Percentiles rank a stretch among this genome's conserved stretches.
Conservation (phyloP, 352 stramenopile species). For the Globisporangium acanthophoron region DNA sequence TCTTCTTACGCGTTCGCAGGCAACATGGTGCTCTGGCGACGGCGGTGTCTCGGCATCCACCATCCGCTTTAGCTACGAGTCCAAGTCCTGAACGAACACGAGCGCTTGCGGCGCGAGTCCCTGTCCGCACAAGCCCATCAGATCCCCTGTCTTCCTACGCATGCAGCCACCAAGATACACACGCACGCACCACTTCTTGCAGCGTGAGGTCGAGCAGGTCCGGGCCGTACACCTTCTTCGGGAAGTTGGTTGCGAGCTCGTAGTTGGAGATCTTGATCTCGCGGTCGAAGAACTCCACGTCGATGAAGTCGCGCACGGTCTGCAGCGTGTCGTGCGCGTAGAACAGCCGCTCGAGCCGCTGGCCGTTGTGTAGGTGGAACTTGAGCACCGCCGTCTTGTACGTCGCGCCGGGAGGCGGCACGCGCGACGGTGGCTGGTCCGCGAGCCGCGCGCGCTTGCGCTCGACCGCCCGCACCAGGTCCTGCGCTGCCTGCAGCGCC, state of each 20-base stretch:
- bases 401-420: constrained; percentile 34
- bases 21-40: neutral
- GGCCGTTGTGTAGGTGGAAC: constrained; percentile 80
- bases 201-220: constrained; percentile 61
- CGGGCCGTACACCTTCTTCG: constrained; percentile 64
- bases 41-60: neutral
- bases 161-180: neutral
- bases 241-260: constrained; percentile 83
- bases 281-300: constrained; percentile 78
- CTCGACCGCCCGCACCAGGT: constrained; percentile 39
- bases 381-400: constrained; percentile 76
- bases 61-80: constrained; percentile 37
- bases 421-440: constrained; percentile 37
- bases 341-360: constrained; percentile 71
- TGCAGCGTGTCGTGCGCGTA: constrained; percentile 76
- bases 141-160: neutral
- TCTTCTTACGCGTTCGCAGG: neutral
- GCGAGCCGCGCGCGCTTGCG: constrained; percentile 46
- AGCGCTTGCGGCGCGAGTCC: constrained; percentile 67
- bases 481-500: constrained; percentile 23
- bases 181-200: constrained; percentile 49
- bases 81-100: constrained; percentile 78
- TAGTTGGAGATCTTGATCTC: constrained; percentile 73
- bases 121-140: constrained; percentile 17
- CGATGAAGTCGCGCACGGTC: constrained; percentile 73